A percentile compares a stretch with the other conserved stretches of the same genome.
Conservation (phyloP, 768 basidiomycete species). For the Multifurca ochricompacta region DNA sequence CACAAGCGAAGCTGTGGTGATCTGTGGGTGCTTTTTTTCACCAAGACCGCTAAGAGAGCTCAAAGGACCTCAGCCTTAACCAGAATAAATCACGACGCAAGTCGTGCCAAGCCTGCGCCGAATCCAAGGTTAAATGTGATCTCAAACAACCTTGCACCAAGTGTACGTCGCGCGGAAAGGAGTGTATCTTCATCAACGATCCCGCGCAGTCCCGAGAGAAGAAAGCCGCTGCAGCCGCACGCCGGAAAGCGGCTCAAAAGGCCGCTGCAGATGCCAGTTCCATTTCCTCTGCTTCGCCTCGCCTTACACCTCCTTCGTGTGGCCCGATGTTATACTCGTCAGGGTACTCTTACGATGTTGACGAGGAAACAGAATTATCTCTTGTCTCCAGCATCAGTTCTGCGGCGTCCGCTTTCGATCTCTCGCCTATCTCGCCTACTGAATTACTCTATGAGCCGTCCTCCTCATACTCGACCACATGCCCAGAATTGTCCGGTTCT, state of each 20-base stretch:
- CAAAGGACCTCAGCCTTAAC: conserved; percentile 22
- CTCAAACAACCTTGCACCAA: conserved; percentile 55
- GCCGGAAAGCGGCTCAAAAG: conserved; percentile 14
- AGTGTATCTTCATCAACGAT: conserved; percentile 42
- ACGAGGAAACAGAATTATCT: conserved; percentile 9
- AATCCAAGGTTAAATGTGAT: conserved; percentile 63
- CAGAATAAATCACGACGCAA: conserved; percentile 51
- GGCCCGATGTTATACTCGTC: conserved; percentile 3
- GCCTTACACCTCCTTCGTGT: conserved; percentile 7
- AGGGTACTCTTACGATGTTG: conserved; percentile 5
- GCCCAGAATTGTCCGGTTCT: conserved; percentile 15
- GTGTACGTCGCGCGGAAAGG: conserved; percentile 49
- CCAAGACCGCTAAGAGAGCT: neutral
- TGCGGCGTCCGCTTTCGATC: conserved; percentile 11
- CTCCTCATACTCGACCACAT: conserved; percentile 4
- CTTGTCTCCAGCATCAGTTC: conserved; percentile 4
- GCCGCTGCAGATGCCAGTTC: conserved; percentile 9
- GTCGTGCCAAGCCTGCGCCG: conserved; percentile 59
- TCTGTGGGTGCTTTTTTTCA: conserved; percentile 34
- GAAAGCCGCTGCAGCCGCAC: conserved; percentile 19
- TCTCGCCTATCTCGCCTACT: conserved; percentile 14
- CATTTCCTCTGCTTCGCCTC: conserved; percentile 12
- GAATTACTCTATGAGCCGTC: conserved; percentile 10
- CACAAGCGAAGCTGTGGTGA: conserved; percentile 62
- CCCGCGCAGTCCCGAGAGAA: conserved; percentile 20